These are phyloP conservation scores for Raphanus raphanistrum DNA, from an alignment of 345 rosid species.

Conservation along the genomic window DNA sequence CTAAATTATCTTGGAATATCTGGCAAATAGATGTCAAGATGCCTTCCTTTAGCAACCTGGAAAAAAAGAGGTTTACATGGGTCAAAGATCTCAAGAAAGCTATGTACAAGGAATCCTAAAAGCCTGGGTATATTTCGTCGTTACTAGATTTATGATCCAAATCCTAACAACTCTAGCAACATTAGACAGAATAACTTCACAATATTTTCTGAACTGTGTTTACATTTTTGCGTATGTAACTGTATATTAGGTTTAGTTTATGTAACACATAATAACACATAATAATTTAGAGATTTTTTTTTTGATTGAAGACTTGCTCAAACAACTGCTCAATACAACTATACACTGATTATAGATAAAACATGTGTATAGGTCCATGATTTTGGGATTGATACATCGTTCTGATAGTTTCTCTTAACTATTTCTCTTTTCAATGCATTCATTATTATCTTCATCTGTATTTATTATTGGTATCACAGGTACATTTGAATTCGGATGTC, in stretches of 20 bases:
- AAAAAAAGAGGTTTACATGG: background rate
- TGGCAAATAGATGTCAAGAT: background rate
- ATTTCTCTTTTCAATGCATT: background rate
- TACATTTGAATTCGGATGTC: conserved; percentile 10
- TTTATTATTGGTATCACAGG: background rate
- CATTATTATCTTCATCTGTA: background rate
- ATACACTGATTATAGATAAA: background rate
- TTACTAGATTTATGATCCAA: background rate
- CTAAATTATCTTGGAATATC: too few species aligned
- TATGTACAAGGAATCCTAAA: background rate
- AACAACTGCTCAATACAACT: background rate
- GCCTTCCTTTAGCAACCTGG: background rate
- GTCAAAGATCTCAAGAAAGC: background rate
- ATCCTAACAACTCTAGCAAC: background rate
- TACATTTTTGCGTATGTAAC: background rate
- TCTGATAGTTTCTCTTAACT: background rate
- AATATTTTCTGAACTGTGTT: background rate
- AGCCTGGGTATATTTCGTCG: background rate
- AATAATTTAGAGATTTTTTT: background rate
- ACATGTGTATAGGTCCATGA: conserved; percentile 11
- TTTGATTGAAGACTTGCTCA: conserved; percentile 5
- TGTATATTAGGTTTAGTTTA: background rate
- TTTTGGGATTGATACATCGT: conserved; percentile 9
- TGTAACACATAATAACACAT: background rate
- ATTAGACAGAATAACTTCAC: background rate